A percentile compares a stretch with the other conserved stretches of the same genome.
Evolutionary conservation across 768 basidiomycete species (phyloP).

Genomic region (Hortiboletus campestris): DNA sequence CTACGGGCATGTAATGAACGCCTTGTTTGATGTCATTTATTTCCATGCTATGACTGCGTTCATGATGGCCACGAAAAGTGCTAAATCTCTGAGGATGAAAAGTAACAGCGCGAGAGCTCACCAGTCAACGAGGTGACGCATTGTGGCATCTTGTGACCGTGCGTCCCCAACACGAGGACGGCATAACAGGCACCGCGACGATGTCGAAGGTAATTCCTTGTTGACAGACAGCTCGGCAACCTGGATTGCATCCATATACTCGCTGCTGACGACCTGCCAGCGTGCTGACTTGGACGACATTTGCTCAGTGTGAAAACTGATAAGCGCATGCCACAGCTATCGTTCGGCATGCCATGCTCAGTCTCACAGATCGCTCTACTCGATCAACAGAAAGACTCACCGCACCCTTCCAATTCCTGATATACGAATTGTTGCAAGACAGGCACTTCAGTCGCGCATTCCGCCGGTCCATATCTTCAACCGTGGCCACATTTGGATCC

Average conservation of each 20-base stretch:
- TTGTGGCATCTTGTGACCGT: not conserved
- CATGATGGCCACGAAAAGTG: too few relatives aligned
- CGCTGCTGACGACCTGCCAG: not conserved
- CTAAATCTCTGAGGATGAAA: too few relatives aligned
- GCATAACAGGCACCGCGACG: not conserved
- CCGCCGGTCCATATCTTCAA: constrained; percentile 1
- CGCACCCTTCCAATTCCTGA: not conserved
- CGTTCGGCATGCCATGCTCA: not conserved
- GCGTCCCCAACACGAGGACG: not conserved
- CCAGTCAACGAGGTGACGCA: not conserved
- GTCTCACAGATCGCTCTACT: not conserved
- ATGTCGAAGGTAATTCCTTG: too few relatives aligned
- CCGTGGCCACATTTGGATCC: not conserved
- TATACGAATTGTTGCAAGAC: not conserved
- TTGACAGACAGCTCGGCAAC: not conserved
- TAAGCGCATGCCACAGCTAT: not conserved
- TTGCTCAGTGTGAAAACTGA: accelerated
- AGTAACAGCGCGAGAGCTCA: not conserved
- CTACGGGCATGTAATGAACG: too few relatives aligned
- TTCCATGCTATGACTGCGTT: too few relatives aligned
- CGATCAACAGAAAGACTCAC: not conserved
- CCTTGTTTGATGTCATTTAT: too few relatives aligned
- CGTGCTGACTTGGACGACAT: not conserved
- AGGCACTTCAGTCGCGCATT: not conserved
- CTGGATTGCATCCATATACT: not conserved